A percentile compares a stretch with the other conserved stretches of the same genome.
These are phyloP conservation scores for Mortierella sp. DNA, from an alignment of 371 early-diverging fungal genomes.

Conservation along the genomic window DNA sequence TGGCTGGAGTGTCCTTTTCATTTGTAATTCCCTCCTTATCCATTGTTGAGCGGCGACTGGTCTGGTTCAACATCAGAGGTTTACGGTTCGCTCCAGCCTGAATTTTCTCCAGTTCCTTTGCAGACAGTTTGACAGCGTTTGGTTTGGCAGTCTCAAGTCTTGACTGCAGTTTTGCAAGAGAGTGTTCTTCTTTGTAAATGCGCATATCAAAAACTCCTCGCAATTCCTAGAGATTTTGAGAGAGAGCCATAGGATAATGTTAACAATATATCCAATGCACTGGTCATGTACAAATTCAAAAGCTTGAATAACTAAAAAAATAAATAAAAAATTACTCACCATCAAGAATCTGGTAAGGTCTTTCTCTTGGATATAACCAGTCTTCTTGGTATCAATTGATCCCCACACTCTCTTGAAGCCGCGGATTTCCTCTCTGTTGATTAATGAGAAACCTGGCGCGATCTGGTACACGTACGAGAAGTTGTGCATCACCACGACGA, in stretches of 20 bases:
- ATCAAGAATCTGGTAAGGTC: conserved; percentile 66
- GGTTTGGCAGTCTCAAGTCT: conserved; percentile 44
- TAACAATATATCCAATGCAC: conserved; percentile 15
- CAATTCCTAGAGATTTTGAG: conserved; percentile 24
- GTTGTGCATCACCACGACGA: conserved; percentile 79
- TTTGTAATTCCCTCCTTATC: conserved; percentile 15
- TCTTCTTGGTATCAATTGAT: conserved; percentile 65
- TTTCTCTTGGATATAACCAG: conserved; percentile 65
- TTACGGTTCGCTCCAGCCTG: conserved; percentile 9
- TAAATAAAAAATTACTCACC: conserved; percentile 29
- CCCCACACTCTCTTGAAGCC: conserved; percentile 73
- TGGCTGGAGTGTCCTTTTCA: not conserved
- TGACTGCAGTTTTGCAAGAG: conserved; percentile 38
- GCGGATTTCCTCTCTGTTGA: conserved; percentile 78
- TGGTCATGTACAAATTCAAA: conserved; percentile 10
- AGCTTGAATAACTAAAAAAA: conserved; percentile 9
- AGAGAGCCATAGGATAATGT: not conserved
- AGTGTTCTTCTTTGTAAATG: conserved; percentile 50
- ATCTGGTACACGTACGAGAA: conserved; percentile 80
- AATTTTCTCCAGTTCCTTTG: conserved; percentile 37
- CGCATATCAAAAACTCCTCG: conserved; percentile 46
- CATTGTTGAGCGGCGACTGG: conserved; percentile 27
- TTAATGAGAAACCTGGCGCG: conserved; percentile 68
- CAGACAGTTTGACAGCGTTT: conserved; percentile 45
- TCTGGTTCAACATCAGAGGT: conserved; percentile 44